Percentiles rank a stretch among this genome's conserved stretches.
Conservation (phyloP, 148 eudicot species). For the Nepenthes mirabilis region DNA sequence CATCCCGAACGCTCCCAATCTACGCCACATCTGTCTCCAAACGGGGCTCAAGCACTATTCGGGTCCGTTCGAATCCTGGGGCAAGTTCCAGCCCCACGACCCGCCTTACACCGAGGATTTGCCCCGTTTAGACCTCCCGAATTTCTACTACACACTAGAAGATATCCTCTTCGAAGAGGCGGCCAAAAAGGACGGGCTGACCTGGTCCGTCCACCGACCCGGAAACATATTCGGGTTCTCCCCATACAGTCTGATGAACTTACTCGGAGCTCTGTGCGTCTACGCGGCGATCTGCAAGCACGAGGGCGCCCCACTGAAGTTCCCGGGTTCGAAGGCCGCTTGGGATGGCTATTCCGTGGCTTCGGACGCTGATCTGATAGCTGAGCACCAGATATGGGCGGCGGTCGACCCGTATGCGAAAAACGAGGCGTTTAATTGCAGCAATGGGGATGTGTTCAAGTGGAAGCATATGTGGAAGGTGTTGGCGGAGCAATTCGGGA, state of each 20-base stretch:
- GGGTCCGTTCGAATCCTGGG: slow-evolving; percentile 17
- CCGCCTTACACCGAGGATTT: slow-evolving; percentile 30
- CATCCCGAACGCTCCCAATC: slow-evolving; percentile 15
- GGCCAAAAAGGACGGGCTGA: slow-evolving; percentile 21
- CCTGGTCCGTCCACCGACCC: slow-evolving; percentile 35
- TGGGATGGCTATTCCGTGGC: slow-evolving; percentile 30
- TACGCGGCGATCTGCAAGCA: slow-evolving; percentile 41
- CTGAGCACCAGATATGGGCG: slow-evolving; percentile 45
- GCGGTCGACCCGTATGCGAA: slow-evolving; percentile 36
- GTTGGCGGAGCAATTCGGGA: slow-evolving; percentile 32
- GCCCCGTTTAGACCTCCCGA: slow-evolving; percentile 19
- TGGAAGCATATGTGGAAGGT: slow-evolving; percentile 38
- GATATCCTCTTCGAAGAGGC: slow-evolving; percentile 22
- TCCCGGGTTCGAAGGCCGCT: slow-evolving; percentile 23
- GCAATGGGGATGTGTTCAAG: slow-evolving; percentile 38
- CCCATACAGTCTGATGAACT: slow-evolving; percentile 28
- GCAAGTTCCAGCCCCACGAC: slow-evolving; percentile 9
- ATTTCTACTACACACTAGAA: slow-evolving; percentile 27
- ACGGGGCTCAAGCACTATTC: slow-evolving; percentile 24
- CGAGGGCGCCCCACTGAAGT: slow-evolving; percentile 20
- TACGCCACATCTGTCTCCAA: slow-evolving; percentile 27
- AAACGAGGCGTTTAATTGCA: slow-evolving; percentile 33
- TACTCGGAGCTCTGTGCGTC: slow-evolving; percentile 20
- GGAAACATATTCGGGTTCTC: slow-evolving; percentile 26
- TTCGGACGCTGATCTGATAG: slow-evolving; percentile 33